phyloP scores from a whole-genome alignment of 2,329 filamentous ascomycete species.

The Clonostachys rosea region DNA sequence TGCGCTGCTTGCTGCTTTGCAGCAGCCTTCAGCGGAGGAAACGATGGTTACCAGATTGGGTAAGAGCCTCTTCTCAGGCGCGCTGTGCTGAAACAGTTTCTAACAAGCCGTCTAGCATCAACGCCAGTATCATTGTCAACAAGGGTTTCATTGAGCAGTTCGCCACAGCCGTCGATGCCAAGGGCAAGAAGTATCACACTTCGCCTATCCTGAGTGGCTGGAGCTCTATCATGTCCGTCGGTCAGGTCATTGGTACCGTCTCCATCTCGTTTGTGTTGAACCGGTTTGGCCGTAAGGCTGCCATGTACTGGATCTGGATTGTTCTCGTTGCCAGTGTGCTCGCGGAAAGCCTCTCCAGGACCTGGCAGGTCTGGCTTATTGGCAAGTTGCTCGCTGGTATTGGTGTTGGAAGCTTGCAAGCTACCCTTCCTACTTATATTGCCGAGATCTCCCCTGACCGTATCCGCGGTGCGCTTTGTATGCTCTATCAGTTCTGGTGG shows the following conservation, averaged over 20 bases:
- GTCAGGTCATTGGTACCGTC: constrained; percentile 30
- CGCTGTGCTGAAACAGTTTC: neutral
- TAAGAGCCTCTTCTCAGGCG: constrained; percentile 2
- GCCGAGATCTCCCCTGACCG: constrained; percentile 33
- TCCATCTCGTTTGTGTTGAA: constrained; percentile 15
- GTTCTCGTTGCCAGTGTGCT: constrained; percentile 25
- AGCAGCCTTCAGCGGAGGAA: constrained; percentile 16
- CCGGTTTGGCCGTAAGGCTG: constrained; percentile 19
- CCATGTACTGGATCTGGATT: constrained; percentile 21
- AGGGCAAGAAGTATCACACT: constrained; percentile 19
- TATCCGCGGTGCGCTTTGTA: constrained; percentile 30
- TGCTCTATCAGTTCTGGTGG: constrained; percentile 37
- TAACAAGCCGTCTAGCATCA: constrained; percentile 15
- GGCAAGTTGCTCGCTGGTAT: constrained; percentile 25
- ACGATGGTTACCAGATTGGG: constrained; percentile 20
- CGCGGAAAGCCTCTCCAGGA: constrained; percentile 25
- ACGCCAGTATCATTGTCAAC: constrained; percentile 28
- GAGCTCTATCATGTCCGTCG: constrained; percentile 30
- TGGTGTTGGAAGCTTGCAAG: constrained; percentile 34
- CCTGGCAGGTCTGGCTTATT: constrained; percentile 32
- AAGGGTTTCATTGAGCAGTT: constrained; percentile 28
- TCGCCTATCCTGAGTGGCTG: constrained; percentile 27
- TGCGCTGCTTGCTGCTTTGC: constrained; percentile 14
- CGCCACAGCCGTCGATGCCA: constrained; percentile 13
- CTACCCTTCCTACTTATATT: constrained; percentile 32